These are phyloP conservation scores for Fusarium sp. DNA, from an alignment of 2,329 filamentous ascomycete genomes.

Conservation along the genomic window DNA sequence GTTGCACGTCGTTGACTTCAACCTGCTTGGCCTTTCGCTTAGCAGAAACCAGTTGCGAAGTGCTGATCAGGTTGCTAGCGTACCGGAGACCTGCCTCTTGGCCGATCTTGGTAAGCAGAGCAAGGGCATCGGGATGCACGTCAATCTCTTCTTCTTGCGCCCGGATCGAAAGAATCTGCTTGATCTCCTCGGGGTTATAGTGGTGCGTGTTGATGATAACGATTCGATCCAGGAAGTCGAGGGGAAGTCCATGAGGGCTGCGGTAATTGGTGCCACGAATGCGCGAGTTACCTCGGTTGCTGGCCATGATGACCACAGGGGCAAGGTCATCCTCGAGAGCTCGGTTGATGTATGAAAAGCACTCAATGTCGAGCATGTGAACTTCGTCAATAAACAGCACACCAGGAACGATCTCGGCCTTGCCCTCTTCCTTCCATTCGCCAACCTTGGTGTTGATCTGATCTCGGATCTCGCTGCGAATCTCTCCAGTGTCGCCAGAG, in stretches of 20 bases:
- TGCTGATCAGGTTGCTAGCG: constrained; percentile 97
- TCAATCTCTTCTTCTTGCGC: constrained; percentile 98
- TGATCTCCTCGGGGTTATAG: constrained; percentile 86
- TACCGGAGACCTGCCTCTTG: constrained; percentile 93
- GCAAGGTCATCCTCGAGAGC: constrained; percentile 95
- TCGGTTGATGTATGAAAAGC: constrained; percentile 98
- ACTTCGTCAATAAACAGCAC: constrained; percentile 99
- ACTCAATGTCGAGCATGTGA: constrained; percentile 99
- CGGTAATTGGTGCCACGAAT: constrained; percentile 95
- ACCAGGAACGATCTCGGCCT: constrained; percentile 96
- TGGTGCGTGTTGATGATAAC: constrained; percentile 95
- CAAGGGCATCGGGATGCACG: constrained; percentile 87
- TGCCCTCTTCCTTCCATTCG: constrained; percentile 99
- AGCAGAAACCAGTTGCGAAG: constrained; percentile 86
- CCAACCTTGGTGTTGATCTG: constrained; percentile 99
- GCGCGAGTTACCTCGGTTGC: constrained; percentile 90
- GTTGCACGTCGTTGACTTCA: constrained; percentile 87
- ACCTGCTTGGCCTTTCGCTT: constrained; percentile 91
- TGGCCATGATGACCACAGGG: constrained; percentile 99
- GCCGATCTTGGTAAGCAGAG: constrained; percentile 94
- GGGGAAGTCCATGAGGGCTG: constrained; percentile 91
- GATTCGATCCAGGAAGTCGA: constrained; percentile 95
- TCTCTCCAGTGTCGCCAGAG: constrained; percentile 97
- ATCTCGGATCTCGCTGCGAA: constrained; percentile 94
- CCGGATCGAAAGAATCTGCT: constrained; percentile 91